Base-by-base conservation (phyloP, 2,329 filamentous ascomycete species). In the Talaromyces sp. region DNA sequence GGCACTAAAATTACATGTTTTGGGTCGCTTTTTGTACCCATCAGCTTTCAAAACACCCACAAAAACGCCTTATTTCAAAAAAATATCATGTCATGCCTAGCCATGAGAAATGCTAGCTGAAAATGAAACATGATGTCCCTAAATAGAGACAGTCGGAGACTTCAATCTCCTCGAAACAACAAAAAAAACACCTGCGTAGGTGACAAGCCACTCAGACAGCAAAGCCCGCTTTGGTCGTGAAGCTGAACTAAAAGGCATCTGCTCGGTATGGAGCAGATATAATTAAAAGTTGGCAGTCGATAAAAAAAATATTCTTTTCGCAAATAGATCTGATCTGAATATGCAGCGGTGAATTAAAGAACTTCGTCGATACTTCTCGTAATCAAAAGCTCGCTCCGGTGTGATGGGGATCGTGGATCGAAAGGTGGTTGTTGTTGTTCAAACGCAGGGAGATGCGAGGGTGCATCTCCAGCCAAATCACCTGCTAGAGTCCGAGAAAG, bases 351-450 rank as follows among this genome's bases (percentile, higher is more conserved):
- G 60, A 62, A 68, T 75, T 71, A 78, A 64, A 78, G 69, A 67
- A 78, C 77, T 69, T 78, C 76, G 64, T 78, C 75, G 69, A 78
- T 78, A 65, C 72, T 78, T 70, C 76, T 75, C 75, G 78, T 76
- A 62, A 78, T 77, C 58, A 78, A 62, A 25, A 72, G 71, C 62
- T 77, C 76, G 22, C 68, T 68, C 44, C 73, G 70, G 54, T 71
- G 70, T 15, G 75, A 73, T 42, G 76, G 76, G n/a, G 76, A 78
- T 58, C 76, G 68, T 30, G 76, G 76, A 66, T 78, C 76, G 8
- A 68, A 68, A 30, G 68, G 62, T 62, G 68, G 62, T 22, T 64
- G 63, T 22, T 64, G 63, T 22, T 53, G 49, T 30, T 64, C 67
- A 63, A 66, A 70, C 52, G 60, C 64, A 33, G 63, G 55, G 17